These are phyloP conservation scores for Comarum palustre DNA, from an alignment of 306 rosid genomes.

Conservation along the genomic window DNA sequence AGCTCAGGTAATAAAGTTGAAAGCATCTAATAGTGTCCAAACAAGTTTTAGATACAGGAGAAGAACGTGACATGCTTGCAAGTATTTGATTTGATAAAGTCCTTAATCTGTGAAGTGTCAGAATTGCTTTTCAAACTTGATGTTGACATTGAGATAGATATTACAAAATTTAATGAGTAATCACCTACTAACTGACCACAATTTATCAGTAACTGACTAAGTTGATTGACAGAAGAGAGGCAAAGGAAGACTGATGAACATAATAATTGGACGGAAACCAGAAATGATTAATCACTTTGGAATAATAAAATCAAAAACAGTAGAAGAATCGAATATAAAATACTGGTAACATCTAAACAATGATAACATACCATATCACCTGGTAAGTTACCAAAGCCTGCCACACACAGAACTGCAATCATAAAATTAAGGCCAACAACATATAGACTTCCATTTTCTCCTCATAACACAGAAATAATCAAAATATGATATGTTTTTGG, in stretches of 20 bases:
- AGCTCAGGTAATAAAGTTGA: background rate
- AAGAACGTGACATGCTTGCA: background rate
- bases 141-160: background rate
- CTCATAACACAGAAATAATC: background rate
- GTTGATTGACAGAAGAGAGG: background rate
- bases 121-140: background rate
- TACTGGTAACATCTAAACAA: constrained; percentile 5
- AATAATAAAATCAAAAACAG: background rate
- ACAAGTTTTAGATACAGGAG: background rate
- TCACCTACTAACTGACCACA: background rate
- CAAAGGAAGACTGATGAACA: background rate
- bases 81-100: background rate
- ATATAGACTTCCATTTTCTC: background rate
- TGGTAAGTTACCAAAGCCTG: constrained; percentile 95
- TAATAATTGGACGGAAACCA: background rate
- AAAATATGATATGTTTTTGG: background rate
- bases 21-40: background rate
- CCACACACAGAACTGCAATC: constrained; percentile 73
- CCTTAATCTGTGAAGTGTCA: background rate
- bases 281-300: background rate
- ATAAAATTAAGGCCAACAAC: constrained; percentile 53
- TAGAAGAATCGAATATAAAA: constrained; percentile 2
- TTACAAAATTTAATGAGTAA: background rate
- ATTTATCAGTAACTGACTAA: background rate
- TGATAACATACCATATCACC: constrained; percentile 80